Base-by-base conservation (phyloP, 345 rosid species). In the Noccaea bulbosa region DNA sequence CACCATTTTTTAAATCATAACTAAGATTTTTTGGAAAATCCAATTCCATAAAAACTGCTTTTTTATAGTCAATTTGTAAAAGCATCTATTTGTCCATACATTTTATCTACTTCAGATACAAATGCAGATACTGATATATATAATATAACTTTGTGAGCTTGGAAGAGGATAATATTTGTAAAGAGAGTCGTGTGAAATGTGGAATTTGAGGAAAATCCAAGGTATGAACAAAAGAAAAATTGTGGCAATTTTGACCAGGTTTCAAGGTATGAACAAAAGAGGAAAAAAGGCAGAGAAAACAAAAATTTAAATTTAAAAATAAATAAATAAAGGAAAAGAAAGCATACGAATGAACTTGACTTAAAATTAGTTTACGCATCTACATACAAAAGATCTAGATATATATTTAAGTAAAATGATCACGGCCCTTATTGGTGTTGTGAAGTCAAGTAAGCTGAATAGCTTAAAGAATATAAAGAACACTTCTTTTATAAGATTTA, bases 31-130 rank as follows among this genome's bases (percentile, higher is more conserved):
- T 62, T 37, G 41, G 43, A 16, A 48, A 30, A 32, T 41, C 39
- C 22, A 60, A 50, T 30, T 61, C 27, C 47, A 69, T 38, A 69
- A 20, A 52, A 35, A 17, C 16, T n/a, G 7, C 35, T 44, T 56
- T 49, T 72, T 34, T 35, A 3, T 16, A 15, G 37, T 54, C 70
- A 45, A 6, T 40, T 27, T 55, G 15, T 32, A 64, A 64, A 64
- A 65, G 67, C 54, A 66, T 48, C 2, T 32, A 47, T 65, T 46
- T 73, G 71, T 73, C 65, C 60, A 65, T 38, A 65, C 7, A 43
- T 34, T 27, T 39, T 54, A n/a, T 52, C 14, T 53, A 46, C 37
- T 45, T 53, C 40, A 72, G 35, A 47, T 64, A 8, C 52, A 41
- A 10, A 35, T 5, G 20, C 15, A 39, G 6, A 53, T 62, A 46